Percentiles rank a stretch among this genome's conserved stretches.
phyloP scores from a whole-genome alignment of 2,329 filamentous ascomycete species.

The Phialophora expanda region DNA sequence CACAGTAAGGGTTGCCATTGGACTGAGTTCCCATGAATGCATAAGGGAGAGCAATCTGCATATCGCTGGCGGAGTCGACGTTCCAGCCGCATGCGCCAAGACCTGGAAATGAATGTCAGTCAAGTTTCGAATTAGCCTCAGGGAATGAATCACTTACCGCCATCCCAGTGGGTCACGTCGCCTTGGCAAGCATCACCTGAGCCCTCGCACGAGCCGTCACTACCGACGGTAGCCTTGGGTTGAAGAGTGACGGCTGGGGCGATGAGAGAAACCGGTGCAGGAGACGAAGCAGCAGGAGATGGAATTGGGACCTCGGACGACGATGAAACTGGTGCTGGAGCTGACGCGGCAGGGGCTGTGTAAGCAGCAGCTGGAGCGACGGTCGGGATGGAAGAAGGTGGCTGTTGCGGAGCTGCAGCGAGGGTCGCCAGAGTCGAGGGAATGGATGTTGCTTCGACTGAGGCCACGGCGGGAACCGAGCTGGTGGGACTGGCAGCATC shows the following conservation, averaged over 20 bases:
- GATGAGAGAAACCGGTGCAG: slow-evolving; percentile 12
- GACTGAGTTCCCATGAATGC: slow-evolving; percentile 67
- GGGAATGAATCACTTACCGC: slow-evolving; percentile 52
- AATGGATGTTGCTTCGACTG: neutral
- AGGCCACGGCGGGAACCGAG: slow-evolving; percentile 18
- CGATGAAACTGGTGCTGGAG: slow-evolving; percentile 37
- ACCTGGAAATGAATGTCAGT: slow-evolving; percentile 24
- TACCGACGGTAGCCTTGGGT: slow-evolving; percentile 22
- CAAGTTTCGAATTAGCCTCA: neutral
- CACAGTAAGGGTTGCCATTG: slow-evolving; percentile 74
- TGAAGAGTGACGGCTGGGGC: slow-evolving; percentile 15
- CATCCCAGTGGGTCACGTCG: slow-evolving; percentile 75
- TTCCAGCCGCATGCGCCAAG: slow-evolving; percentile 71
- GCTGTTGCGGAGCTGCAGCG: slow-evolving; percentile 22
- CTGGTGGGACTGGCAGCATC: slow-evolving; percentile 15
- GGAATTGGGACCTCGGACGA: slow-evolving; percentile 17
- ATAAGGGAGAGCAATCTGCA: slow-evolving; percentile 72
- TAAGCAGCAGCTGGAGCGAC: slow-evolving; percentile 21
- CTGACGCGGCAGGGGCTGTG: slow-evolving; percentile 37
- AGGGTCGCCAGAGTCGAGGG: slow-evolving; percentile 19
- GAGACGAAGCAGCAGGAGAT: slow-evolving; percentile 9
- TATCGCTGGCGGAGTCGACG: slow-evolving; percentile 60
- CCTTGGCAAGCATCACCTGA: slow-evolving; percentile 56
- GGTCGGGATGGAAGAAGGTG: slow-evolving; percentile 18
- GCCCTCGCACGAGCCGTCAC: slow-evolving; percentile 41